Conservation (phyloP, 257 asterid species). For the Haberlea rhodopensis region DNA sequence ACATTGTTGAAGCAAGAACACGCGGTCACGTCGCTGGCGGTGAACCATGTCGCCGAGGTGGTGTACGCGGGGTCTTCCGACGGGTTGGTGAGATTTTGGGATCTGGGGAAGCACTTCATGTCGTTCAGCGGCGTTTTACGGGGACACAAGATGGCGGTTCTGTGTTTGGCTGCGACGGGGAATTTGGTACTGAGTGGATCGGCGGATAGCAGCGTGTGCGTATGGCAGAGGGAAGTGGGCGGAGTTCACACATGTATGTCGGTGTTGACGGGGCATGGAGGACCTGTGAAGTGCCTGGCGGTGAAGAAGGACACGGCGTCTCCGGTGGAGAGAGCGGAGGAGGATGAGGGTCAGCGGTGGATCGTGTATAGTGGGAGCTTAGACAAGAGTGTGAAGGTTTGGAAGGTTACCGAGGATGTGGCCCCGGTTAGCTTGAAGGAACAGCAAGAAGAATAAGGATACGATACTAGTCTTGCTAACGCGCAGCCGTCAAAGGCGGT, state of each 20-base stretch:
- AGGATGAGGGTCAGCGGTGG: constrained; percentile 37
- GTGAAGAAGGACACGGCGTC: constrained; percentile 38
- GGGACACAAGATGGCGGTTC: constrained; percentile 88
- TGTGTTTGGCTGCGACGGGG: constrained; percentile 69
- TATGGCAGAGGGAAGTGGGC: constrained; percentile 79
- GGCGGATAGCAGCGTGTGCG: constrained; percentile 80
- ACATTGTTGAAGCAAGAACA: constrained; percentile 34
- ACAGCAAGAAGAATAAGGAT: constrained; percentile 6
- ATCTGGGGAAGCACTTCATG: constrained; percentile 51
- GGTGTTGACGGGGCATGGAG: constrained; percentile 71
- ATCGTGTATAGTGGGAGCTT: constrained; percentile 72
- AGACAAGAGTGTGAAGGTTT: constrained; percentile 65
- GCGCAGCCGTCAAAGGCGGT: constrained; percentile 5
- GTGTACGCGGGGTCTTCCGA: constrained; percentile 85
- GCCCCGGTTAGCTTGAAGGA: constrained; percentile 13
- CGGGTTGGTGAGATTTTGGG: constrained; percentile 89
- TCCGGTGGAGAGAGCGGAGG: constrained; percentile 25
- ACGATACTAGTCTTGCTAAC: not conserved
- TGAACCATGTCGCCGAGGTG: constrained; percentile 28
- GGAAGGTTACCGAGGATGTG: constrained; percentile 57
- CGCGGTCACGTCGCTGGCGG: constrained; percentile 45
- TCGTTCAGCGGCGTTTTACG: constrained; percentile 70
- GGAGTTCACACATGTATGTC: constrained; percentile 61
- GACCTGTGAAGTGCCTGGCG: constrained; percentile 90
- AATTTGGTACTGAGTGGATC: constrained; percentile 78